Base-by-base conservation (phyloP, 2,329 filamentous ascomycete species). In the Fusarium albosuccineum region DNA sequence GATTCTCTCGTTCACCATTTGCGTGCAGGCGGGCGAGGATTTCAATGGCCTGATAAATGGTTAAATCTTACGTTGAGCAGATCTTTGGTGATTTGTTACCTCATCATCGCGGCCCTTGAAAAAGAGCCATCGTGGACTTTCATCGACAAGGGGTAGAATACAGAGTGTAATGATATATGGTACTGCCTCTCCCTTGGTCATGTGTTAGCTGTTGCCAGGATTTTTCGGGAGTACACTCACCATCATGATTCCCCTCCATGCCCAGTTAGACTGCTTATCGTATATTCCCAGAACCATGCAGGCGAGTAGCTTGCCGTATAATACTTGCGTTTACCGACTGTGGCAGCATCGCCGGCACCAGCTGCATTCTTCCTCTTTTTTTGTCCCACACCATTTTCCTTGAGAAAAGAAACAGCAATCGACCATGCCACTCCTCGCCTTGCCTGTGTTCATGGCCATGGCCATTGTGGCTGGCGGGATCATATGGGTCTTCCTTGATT, bases 241-340 rank as follows among this genome's bases (percentile, higher is more conserved):
- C 9, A 61, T 39, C 34, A 61, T 49, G 17, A 61, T 61, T 51
- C 58, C 58, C 36, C 58, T 61, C 58, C 58, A 61, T 26, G 44
- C 58, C 58, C 58, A 61, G 17, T 61, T 33, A 5, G 45, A 42
- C 39, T 61, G n/a, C 46, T 61, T 57, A 30, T 61, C 45, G 14
- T 51, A 46, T 16, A 61, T 61, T 13, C 58, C 52, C 42, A 60
- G 11, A 22, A 60, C 55, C 10, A 60, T 55, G 27, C 57, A 60
- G 9, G 57, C 36, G 17, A 55, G 22, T 22, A 22, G 22, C 22
- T 22, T 22, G 22, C 22, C 22, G 22, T 22, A 22, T 22, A 22
- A 22, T 22, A 22, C 22, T 22, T 22, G 22, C 22, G 22, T 22
- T 22, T 22, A 22, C 22, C 22, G 22, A 22, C 22, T 22, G 22